Percentiles rank a stretch among this genome's conserved stretches.
Evolutionary conservation across 2,329 filamentous ascomycete genomes (phyloP).

Genomic region (Phialophora chinensis): DNA sequence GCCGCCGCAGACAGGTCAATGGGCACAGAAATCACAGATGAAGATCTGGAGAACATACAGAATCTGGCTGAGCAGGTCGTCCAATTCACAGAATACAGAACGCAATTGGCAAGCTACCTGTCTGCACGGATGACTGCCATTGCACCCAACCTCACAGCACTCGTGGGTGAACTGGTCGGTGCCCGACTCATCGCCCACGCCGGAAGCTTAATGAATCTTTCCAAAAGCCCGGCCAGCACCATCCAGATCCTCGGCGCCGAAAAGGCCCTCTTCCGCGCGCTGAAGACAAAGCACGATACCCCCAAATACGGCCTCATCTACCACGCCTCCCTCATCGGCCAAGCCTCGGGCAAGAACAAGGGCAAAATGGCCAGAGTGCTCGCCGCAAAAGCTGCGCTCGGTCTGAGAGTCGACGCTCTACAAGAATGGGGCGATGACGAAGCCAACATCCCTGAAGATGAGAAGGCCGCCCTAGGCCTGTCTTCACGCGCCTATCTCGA

Average conservation of each 20-base stretch:
- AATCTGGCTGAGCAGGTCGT: slow-evolving; percentile 92
- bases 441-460: slow-evolving; percentile 75
- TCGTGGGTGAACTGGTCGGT: slow-evolving; percentile 92
- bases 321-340: slow-evolving; percentile 90
- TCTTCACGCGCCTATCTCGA: slow-evolving; percentile 57
- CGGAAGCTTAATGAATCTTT: slow-evolving; percentile 90
- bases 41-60: slow-evolving; percentile 92
- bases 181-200: slow-evolving; percentile 93
- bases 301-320: slow-evolving; percentile 98
- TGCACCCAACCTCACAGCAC: slow-evolving; percentile 90
- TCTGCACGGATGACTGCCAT: slow-evolving; percentile 95
- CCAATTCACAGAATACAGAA: slow-evolving; percentile 86
- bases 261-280: slow-evolving; percentile 95
- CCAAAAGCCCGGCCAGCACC: slow-evolving; percentile 92
- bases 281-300: slow-evolving; percentile 99
- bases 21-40: slow-evolving; percentile 94
- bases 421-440: slow-evolving; percentile 75
- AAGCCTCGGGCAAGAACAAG: slow-evolving; percentile 98
- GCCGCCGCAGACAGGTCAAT: slow-evolving; percentile 94
- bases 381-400: slow-evolving; percentile 89
- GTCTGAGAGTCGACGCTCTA: slow-evolving; percentile 89
- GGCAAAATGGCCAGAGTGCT: slow-evolving; percentile 98
- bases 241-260: slow-evolving; percentile 98
- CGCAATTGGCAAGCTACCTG: slow-evolving; percentile 86
- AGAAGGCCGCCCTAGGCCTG: slow-evolving; percentile 80